Percentiles rank a stretch among this genome's conserved stretches.
phyloP scores from a whole-genome alignment of 108 stramenopile species.

The Fragilaria crotonensis region DNA sequence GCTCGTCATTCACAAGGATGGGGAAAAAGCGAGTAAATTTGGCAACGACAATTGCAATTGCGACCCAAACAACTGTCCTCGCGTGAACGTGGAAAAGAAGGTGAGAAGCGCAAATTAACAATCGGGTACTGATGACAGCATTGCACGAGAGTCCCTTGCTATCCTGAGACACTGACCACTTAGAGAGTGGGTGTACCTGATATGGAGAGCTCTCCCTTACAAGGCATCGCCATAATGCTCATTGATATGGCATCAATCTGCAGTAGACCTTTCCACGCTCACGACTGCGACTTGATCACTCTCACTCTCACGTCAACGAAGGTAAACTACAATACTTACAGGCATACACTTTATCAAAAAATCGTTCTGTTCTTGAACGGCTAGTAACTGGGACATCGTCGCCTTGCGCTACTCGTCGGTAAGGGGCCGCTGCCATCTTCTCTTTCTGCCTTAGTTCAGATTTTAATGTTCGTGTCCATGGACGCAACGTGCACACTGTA shows the following conservation, averaged over 20 bases:
- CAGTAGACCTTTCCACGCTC: neutral
- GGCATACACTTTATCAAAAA: conserved; percentile 44
- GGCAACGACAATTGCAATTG: conserved; percentile 38
- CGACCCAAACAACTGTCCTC: conserved; percentile 56
- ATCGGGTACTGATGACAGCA: too few species aligned
- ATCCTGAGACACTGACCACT: neutral
- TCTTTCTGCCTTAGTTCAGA: too few species aligned
- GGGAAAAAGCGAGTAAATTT: conserved; percentile 38
- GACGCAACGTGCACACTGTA: too few species aligned
- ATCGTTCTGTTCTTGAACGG: conserved; percentile 17
- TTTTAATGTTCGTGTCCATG: too few species aligned
- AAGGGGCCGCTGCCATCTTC: too few species aligned
- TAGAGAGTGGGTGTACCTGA: neutral
- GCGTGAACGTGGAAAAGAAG: neutral
- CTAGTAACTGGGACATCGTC: too few species aligned
- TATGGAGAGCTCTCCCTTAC: too few species aligned
- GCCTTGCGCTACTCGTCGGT: too few species aligned
- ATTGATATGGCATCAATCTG: too few species aligned
- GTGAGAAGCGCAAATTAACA: neutral
- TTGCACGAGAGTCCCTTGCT: neutral
- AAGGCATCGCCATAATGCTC: too few species aligned
- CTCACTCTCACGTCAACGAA: neutral
- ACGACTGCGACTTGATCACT: neutral
- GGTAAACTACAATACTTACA: conserved; percentile 18
- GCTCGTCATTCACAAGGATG: conserved; percentile 30